A percentile compares a stretch with the other conserved stretches of the same genome.
Conservation (phyloP, 306 rosid genomes). For the Gastrolobium bilobum region DNA sequence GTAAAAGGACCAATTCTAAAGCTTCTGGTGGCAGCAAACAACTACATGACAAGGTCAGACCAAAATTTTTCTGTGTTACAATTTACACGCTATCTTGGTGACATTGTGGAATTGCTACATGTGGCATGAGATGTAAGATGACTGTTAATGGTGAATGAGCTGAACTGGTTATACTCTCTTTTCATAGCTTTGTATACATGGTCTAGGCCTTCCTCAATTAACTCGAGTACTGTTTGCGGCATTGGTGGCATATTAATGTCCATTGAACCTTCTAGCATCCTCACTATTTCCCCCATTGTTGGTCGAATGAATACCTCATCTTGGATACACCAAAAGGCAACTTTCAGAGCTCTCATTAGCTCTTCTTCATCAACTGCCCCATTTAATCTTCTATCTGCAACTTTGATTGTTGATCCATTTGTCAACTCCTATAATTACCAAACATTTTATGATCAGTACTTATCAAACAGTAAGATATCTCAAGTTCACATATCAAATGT, state of each 20-base stretch:
- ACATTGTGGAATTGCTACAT: conserved; percentile 86
- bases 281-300: conserved; percentile 93
- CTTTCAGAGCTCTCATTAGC: conserved; percentile 71
- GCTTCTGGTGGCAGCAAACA: conserved; percentile 23
- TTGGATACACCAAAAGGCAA: conserved; percentile 96
- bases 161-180: conserved; percentile 75
- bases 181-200: conserved; percentile 88
- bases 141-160: conserved; percentile 82
- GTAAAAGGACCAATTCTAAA: conserved; percentile 18
- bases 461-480: not conserved
- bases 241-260: conserved; percentile 82
- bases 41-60: not conserved
- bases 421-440: conserved; percentile 68
- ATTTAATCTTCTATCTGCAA: conserved; percentile 77
- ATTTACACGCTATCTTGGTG: conserved; percentile 74
- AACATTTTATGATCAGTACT: conserved; percentile 33
- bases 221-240: conserved; percentile 90
- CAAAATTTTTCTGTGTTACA: not conserved
- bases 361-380: conserved; percentile 87
- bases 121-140: conserved; percentile 89
- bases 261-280: conserved; percentile 80
- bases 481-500: not conserved
- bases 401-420: conserved; percentile 69
- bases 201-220: conserved; percentile 87
- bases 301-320: conserved; percentile 88